Evolutionary conservation across 169 alveolate genomes (phyloP).

Genomic region (Cryptosporidium bovis): DNA sequence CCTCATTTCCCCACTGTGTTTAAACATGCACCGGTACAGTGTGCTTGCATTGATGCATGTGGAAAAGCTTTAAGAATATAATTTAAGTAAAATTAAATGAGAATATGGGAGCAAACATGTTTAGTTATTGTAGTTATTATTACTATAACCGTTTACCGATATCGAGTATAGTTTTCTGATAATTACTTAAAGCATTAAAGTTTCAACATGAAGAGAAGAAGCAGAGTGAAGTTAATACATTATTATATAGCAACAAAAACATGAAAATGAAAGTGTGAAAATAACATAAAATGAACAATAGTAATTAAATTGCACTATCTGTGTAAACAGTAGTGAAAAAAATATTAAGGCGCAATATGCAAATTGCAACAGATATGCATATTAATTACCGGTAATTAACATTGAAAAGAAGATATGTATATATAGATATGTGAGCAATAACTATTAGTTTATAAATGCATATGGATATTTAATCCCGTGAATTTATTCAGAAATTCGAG

Average conservation of each 20-base stretch:
- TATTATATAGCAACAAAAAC: too few relatives aligned
- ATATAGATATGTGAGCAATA: neutral
- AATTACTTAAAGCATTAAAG: too few relatives aligned
- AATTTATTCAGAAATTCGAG: neutral
- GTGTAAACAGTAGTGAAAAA: too few relatives aligned
- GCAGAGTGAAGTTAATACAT: too few relatives aligned
- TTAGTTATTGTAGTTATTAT: neutral
- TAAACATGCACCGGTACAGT: slow-evolving; percentile 71
- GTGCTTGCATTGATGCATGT: slow-evolving; percentile 72
- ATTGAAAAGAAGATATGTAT: slow-evolving; percentile 8
- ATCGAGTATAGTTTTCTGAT: neutral
- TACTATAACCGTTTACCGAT: neutral
- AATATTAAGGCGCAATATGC: neutral
- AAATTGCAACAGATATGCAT: slow-evolving; percentile 28
- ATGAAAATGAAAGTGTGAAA: too few relatives aligned
- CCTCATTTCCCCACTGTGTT: slow-evolving; percentile 53
- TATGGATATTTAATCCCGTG: neutral
- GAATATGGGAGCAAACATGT: too few relatives aligned
- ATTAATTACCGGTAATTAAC: slow-evolving; percentile 5
- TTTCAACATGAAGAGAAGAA: too few relatives aligned
- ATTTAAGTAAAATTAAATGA: too few relatives aligned
- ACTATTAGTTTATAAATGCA: neutral
- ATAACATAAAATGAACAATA: too few relatives aligned
- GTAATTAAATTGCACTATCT: too few relatives aligned
- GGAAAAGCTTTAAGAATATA: neutral